Evolutionary conservation across 1,284 basidiomycete genomes (phyloP).

Genomic region (Cutaneotrichosporon dermatis): DNA sequence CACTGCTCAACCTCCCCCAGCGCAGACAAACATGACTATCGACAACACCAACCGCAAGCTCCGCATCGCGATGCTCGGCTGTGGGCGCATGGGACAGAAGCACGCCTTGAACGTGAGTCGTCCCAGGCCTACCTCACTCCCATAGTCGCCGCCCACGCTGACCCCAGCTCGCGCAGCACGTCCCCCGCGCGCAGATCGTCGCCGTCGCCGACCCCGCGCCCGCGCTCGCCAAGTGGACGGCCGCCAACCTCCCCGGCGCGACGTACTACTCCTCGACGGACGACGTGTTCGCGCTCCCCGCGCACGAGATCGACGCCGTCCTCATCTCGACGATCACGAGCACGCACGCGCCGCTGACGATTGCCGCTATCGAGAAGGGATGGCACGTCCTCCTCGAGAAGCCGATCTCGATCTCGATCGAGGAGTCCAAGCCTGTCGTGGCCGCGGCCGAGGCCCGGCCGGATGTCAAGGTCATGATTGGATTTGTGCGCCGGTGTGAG

Average conservation of each 20-base stretch:
- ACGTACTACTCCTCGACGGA: slow-evolving; percentile 9
- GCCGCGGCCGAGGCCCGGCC: slow-evolving; percentile 22
- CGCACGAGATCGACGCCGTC: slow-evolving; percentile 22
- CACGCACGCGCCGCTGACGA: slow-evolving; percentile 21
- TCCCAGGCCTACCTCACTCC: too few species aligned
- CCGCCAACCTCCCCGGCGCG: slow-evolving; percentile 8
- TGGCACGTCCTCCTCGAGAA: slow-evolving; percentile 40
- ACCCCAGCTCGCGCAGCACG: slow-evolving; percentile 11
- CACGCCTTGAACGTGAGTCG: slow-evolving; percentile 23
- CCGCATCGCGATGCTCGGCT: slow-evolving; percentile 23
- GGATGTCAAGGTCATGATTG: slow-evolving; percentile 34
- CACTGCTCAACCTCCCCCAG: too few species aligned
- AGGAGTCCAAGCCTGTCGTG: slow-evolving; percentile 25
- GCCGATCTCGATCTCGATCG: slow-evolving; percentile 33
- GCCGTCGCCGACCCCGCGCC: slow-evolving; percentile 20
- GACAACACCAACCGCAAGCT: neutral
- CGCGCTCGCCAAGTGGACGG: slow-evolving; percentile 6
- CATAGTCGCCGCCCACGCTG: neutral
- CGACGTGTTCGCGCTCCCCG: slow-evolving; percentile 7
- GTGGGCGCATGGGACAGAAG: slow-evolving; percentile 31
- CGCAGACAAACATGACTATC: too few species aligned
- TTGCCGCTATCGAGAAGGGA: slow-evolving; percentile 23
- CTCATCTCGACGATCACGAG: slow-evolving; percentile 28
- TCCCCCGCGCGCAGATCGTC: slow-evolving; percentile 25
- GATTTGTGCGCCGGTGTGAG: slow-evolving; percentile 30